phyloP scores from a whole-genome alignment of 1,284 basidiomycete genomes.

The Ganoderma lingzhi region DNA sequence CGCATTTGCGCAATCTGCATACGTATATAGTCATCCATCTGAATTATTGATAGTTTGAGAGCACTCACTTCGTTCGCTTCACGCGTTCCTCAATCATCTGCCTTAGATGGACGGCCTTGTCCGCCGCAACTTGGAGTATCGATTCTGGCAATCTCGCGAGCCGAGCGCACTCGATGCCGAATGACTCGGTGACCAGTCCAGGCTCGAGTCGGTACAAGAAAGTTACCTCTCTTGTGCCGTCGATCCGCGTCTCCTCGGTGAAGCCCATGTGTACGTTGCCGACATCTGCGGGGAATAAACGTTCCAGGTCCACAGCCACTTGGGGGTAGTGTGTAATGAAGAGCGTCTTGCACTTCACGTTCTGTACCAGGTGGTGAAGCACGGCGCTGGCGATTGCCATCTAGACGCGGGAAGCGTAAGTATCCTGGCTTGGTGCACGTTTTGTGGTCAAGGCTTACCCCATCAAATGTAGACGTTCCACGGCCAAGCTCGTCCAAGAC shows the following conservation, averaged over 20 bases:
- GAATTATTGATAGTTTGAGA: not conserved
- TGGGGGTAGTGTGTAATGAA: constrained; percentile 95
- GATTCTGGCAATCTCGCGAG: constrained; percentile 82
- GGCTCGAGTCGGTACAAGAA: constrained; percentile 83
- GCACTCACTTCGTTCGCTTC: constrained; percentile 56
- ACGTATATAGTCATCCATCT: not conserved
- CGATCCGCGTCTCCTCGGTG: constrained; percentile 66
- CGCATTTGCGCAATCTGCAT: constrained; percentile 34
- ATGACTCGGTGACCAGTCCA: constrained; percentile 84
- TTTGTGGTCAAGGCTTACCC: constrained; percentile 54
- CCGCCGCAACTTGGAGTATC: constrained; percentile 68
- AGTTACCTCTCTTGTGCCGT: constrained; percentile 81
- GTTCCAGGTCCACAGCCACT: constrained; percentile 66
- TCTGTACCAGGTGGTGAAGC: constrained; percentile 74
- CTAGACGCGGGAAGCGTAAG: constrained; percentile 46
- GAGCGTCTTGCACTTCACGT: constrained; percentile 79
- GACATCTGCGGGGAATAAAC: constrained; percentile 62
- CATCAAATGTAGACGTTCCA: constrained; percentile 88
- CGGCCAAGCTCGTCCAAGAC: constrained; percentile 89
- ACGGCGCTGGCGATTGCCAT: constrained; percentile 88
- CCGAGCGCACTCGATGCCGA: constrained; percentile 90
- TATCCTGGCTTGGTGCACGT: no score
- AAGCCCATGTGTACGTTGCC: constrained; percentile 91
- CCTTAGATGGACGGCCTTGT: constrained; percentile 66
- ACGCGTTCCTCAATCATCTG: constrained; percentile 56